These are phyloP conservation scores for Infundibulicybe gibba DNA, from an alignment of 768 basidiomycete species.

Conservation along the genomic window DNA sequence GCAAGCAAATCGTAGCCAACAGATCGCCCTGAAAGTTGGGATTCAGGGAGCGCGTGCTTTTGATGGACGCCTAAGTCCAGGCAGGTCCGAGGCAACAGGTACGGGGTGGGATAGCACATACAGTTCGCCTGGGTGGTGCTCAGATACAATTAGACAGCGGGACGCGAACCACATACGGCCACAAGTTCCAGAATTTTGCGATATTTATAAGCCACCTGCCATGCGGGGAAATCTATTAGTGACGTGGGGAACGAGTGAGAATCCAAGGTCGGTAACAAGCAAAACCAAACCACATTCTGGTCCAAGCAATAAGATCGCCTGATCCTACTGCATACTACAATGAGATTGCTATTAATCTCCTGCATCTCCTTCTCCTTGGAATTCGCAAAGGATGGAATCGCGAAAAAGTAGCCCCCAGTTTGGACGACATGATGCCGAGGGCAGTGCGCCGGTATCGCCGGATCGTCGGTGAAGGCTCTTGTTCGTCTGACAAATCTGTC, in stretches of 20 bases:
- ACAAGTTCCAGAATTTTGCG: slow-evolving; percentile 63
- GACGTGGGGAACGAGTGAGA: neutral
- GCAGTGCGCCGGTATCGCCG: slow-evolving; percentile 68
- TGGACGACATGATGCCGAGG: slow-evolving; percentile 61
- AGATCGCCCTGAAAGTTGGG: slow-evolving; percentile 83
- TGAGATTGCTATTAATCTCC: slow-evolving; percentile 58
- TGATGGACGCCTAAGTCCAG: slow-evolving; percentile 76
- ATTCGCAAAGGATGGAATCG: slow-evolving; percentile 70
- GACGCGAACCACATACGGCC: slow-evolving; percentile 42
- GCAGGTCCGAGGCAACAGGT: slow-evolving; percentile 68
- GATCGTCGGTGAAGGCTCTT: slow-evolving; percentile 58
- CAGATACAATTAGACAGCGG: too few relatives aligned
- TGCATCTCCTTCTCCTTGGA: slow-evolving; percentile 46
- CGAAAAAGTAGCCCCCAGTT: slow-evolving; percentile 71
- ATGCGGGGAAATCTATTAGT: slow-evolving; percentile 61
- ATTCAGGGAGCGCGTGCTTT: slow-evolving; percentile 71
- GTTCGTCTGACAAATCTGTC: slow-evolving; percentile 63
- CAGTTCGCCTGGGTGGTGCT: slow-evolving; percentile 48
- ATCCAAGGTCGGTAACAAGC: slow-evolving; percentile 4
- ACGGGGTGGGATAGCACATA: slow-evolving; percentile 70
- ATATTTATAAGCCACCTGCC: slow-evolving; percentile 82
- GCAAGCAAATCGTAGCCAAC: slow-evolving; percentile 58
- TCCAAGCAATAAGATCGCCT: slow-evolving; percentile 52
- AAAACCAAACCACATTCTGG: slow-evolving; percentile 49
- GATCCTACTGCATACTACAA: slow-evolving; percentile 74